phyloP scores from a whole-genome alignment of 768 basidiomycete species.

The Tylopilus sp. region DNA sequence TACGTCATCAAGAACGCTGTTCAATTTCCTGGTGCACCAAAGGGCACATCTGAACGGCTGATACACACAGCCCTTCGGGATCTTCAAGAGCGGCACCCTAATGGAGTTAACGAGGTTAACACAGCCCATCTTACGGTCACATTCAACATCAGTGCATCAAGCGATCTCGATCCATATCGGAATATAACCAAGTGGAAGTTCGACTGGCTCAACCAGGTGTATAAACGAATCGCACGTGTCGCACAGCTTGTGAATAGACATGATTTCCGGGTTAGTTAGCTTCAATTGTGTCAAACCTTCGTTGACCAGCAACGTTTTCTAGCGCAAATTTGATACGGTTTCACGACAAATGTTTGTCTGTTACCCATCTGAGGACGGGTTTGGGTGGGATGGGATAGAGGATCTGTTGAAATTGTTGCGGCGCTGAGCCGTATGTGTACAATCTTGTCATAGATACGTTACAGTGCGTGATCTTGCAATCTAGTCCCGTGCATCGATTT shows the following conservation, averaged over 20 bases:
- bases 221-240: constrained; percentile 36
- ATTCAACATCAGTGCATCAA: constrained; percentile 48
- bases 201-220: constrained; percentile 41
- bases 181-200: constrained; percentile 49
- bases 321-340: constrained; percentile 43
- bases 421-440: constrained; percentile 2
- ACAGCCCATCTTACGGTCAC: constrained; percentile 34
- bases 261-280: constrained; percentile 41
- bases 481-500: too few species aligned
- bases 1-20: constrained; percentile 57
- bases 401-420: constrained; percentile 38
- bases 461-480: too few species aligned
- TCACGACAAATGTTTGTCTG: constrained; percentile 48
- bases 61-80: constrained; percentile 47
- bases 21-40: constrained; percentile 50
- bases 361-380: constrained; percentile 43
- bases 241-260: constrained; percentile 41
- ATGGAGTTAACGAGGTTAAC: not conserved
- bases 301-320: not conserved
- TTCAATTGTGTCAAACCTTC: not conserved
- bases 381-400: constrained; percentile 45
- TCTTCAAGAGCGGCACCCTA: constrained; percentile 32
- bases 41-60: constrained; percentile 51
- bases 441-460: too few species aligned
- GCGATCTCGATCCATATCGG: constrained; percentile 35